phyloP scores from a whole-genome alignment of 495 filamentous ascomycete species.

The Thozetella sp. region DNA sequence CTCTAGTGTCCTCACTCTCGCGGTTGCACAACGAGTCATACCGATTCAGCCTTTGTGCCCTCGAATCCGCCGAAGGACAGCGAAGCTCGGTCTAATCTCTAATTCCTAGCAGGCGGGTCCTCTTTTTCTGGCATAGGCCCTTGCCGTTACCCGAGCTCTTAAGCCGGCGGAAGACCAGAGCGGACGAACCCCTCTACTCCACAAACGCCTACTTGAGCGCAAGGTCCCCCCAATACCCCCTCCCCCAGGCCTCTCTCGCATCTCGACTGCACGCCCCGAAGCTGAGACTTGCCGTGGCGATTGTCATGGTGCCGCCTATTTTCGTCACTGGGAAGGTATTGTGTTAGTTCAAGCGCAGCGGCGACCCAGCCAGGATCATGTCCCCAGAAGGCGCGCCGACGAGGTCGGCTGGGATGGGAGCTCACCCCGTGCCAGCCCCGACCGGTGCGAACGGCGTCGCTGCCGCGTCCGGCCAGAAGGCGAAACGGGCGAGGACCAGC shows the following conservation, averaged over 20 bases:
- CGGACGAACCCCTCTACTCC: neutral
- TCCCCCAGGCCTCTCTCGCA: too few relatives aligned
- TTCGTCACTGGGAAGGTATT: neutral
- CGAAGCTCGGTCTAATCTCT: neutral
- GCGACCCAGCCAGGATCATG: constrained; percentile 8
- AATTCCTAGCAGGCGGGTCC: neutral
- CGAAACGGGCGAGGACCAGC: constrained; percentile 40
- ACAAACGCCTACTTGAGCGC: too few relatives aligned
- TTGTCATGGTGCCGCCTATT: neutral
- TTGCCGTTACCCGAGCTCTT: neutral
- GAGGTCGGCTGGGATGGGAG: neutral
- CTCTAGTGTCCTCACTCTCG: neutral
- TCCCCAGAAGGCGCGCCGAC: constrained; percentile 3
- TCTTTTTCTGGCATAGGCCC: neutral
- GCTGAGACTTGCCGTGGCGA: neutral
- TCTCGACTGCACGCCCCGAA: too few relatives aligned
- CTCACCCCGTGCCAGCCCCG: constrained; percentile 3
- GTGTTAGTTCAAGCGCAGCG: neutral
- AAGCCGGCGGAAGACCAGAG: neutral
- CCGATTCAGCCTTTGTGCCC: neutral
- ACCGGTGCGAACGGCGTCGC: neutral
- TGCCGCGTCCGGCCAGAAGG: constrained; percentile 18
- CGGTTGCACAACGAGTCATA: neutral
- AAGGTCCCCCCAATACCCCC: too few relatives aligned
- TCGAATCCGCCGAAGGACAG: neutral